A percentile compares a stretch with the other conserved stretches of the same genome.
Conservation (phyloP, 345 rosid genomes). For the Fremontodendron californicum region DNA sequence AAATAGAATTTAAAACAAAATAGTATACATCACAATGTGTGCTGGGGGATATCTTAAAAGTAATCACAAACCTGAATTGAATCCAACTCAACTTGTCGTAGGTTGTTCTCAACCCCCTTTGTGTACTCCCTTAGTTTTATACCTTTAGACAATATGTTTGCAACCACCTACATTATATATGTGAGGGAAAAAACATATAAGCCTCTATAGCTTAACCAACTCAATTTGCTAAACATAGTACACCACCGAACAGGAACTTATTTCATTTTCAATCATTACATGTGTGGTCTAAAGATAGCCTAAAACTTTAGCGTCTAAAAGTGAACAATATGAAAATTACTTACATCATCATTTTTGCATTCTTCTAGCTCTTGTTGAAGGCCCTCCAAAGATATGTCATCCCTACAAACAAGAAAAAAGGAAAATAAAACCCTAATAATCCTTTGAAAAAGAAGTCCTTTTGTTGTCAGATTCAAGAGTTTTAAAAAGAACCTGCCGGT, state of each 20-base stretch:
- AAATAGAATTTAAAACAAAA: too few species aligned
- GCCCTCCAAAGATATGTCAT: slow-evolving; percentile 86
- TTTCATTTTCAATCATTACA: background rate
- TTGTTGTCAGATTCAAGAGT: background rate
- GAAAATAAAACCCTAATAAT: background rate
- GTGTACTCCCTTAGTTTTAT: slow-evolving; percentile 74
- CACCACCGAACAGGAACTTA: too few species aligned
- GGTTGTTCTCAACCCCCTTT: slow-evolving; percentile 92
- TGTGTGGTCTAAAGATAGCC: background rate
- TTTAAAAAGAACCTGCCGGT: slow-evolving; percentile 48
- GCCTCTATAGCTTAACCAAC: slow-evolving; percentile 12
- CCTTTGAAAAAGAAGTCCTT: background rate
- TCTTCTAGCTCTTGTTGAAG: slow-evolving; percentile 91
- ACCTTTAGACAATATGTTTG: slow-evolving; percentile 85
- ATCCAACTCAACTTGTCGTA: slow-evolving; percentile 87
- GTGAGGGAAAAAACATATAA: background rate
- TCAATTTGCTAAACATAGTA: too few species aligned
- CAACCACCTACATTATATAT: slow-evolving; percentile 55
- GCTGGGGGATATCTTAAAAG: background rate
- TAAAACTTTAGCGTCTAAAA: background rate
- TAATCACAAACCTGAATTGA: slow-evolving; percentile 67
- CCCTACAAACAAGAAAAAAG: slow-evolving; percentile 41
- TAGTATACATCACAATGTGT: too few species aligned
- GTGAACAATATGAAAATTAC: slow-evolving; percentile 10
- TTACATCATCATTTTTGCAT: slow-evolving; percentile 81